A percentile compares a stretch with the other conserved stretches of the same genome.
Conservation (phyloP, 805 yeast genomes). For the Schwanniomyces vanrijiae region DNA sequence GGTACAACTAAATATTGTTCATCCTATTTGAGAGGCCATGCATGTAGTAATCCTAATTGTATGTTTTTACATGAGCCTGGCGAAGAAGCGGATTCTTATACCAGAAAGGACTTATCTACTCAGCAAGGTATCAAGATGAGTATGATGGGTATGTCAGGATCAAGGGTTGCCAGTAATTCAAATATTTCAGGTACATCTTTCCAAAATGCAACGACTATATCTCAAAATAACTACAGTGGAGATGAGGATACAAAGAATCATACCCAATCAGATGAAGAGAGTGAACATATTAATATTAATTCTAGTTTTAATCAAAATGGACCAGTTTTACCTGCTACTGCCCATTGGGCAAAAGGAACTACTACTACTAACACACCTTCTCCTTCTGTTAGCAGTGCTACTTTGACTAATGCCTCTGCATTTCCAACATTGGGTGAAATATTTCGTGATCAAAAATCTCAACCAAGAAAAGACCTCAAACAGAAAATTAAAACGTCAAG, state of each 20-base stretch:
- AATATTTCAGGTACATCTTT: slow-evolving; percentile 16
- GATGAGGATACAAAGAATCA: slow-evolving; percentile 13
- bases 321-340: slow-evolving; percentile 67
- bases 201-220: slow-evolving; percentile 20
- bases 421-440: slow-evolving; percentile 61
- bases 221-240: slow-evolving; percentile 15
- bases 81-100: slow-evolving; percentile 96
- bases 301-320: slow-evolving; percentile 19
- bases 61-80: slow-evolving; percentile 99
- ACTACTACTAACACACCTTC: slow-evolving; percentile 30
- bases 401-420: slow-evolving; percentile 49
- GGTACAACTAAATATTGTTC: slow-evolving; percentile 99
- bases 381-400: slow-evolving; percentile 34
- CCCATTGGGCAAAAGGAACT: slow-evolving; percentile 55
- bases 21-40: slow-evolving; percentile 90
- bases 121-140: slow-evolving; percentile 65
- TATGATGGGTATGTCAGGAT: slow-evolving; percentile 34
- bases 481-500: slow-evolving; percentile 29
- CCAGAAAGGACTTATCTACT: slow-evolving; percentile 83
- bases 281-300: not conserved
- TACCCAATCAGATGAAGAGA: slow-evolving; percentile 12
- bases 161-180: slow-evolving; percentile 14
- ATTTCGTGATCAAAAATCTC: slow-evolving; percentile 37
- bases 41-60: slow-evolving; percentile 97
- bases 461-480: slow-evolving; percentile 23